Percentiles rank a stretch among this genome's conserved stretches.
phyloP scores from a whole-genome alignment of 805 yeast genomes.

The Wickerhamomyces tratensis region DNA sequence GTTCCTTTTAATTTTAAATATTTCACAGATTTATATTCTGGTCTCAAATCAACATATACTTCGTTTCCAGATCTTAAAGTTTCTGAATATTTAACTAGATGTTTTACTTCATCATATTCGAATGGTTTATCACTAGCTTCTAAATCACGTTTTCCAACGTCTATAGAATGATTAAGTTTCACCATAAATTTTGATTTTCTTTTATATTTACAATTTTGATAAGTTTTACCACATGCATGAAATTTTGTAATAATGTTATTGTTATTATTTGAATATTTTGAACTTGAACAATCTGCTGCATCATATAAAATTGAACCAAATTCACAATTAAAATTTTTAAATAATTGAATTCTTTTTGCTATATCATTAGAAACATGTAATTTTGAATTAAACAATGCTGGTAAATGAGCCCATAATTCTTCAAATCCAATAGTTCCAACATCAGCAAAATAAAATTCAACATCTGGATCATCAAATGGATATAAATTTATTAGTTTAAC shows the following conservation, averaged over 20 bases:
- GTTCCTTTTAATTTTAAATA: constrained; percentile 24
- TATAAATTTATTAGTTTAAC: constrained; percentile 27
- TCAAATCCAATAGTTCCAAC: constrained; percentile 38
- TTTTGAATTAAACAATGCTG: constrained; percentile 12
- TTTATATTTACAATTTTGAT: background rate
- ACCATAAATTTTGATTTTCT: constrained; percentile 12
- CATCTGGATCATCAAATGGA: constrained; percentile 23
- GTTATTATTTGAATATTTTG: background rate
- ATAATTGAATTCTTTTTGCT: constrained; percentile 12
- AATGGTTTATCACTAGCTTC: constrained; percentile 2
- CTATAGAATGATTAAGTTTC: constrained; percentile 26
- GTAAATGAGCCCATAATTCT: constrained; percentile 36
- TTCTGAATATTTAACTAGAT: constrained; percentile 15
- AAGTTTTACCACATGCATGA: constrained; percentile 10
- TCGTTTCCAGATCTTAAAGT: constrained; percentile 10
- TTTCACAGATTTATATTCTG: constrained; percentile 1
- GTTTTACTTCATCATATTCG: constrained; percentile 4
- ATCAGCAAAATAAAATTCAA: constrained; percentile 32
- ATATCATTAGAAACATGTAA: constrained; percentile 23
- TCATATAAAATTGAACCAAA: background rate
- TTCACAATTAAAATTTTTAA: constrained; percentile 2
- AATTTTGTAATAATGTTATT: constrained; percentile 1
- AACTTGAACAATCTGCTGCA: background rate
- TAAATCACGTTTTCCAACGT: constrained; percentile 18
- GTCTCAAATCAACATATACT: constrained; percentile 10